A percentile compares a stretch with the other conserved stretches of the same genome.
Conservation (phyloP, 164 flowering plant genomes). For the Annona squamosa region DNA sequence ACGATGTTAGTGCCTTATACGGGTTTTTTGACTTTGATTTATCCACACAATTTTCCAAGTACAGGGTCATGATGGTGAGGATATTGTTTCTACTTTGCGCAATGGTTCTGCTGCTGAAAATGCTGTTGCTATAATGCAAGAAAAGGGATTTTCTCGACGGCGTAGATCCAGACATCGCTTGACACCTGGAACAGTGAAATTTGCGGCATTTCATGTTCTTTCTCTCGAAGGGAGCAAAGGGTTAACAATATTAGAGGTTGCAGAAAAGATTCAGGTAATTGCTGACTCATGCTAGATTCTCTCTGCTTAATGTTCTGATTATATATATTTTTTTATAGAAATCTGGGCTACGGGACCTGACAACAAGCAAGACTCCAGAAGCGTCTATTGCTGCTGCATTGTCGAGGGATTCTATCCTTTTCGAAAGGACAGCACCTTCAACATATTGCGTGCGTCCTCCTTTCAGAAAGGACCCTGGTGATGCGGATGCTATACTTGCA, state of each 20-base stretch:
- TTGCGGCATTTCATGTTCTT: slow-evolving; percentile 89
- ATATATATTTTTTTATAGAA: slow-evolving; percentile 34
- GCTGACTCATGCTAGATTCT: slow-evolving; percentile 1
- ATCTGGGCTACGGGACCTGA: slow-evolving; percentile 92
- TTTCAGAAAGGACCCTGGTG: slow-evolving; percentile 70
- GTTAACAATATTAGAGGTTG: slow-evolving; percentile 70
- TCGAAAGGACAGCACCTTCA: slow-evolving; percentile 93
- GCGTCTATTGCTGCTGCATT: slow-evolving; percentile 94
- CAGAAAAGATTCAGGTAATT: slow-evolving; percentile 84
- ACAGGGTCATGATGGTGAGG: slow-evolving; percentile 75
- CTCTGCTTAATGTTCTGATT: slow-evolving; percentile 2
- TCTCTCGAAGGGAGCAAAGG: slow-evolving; percentile 83
- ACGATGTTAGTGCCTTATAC: no score
- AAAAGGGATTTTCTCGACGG: slow-evolving; percentile 58
- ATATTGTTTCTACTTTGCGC: slow-evolving; percentile 58
- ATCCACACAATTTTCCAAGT: slow-evolving; percentile 3
- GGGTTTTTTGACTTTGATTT: no score
- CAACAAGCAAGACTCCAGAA: slow-evolving; percentile 95
- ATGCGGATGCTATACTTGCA: slow-evolving; percentile 65
- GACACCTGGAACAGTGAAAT: slow-evolving; percentile 96
- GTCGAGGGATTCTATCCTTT: slow-evolving; percentile 76
- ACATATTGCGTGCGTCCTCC: slow-evolving; percentile 77
- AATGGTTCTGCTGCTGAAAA: slow-evolving; percentile 81
- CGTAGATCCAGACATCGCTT: slow-evolving; percentile 85
- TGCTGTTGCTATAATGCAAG: slow-evolving; percentile 83